phyloP scores from a whole-genome alignment of 2,329 filamentous ascomycete genomes.

The Diplocarpon rosae region DNA sequence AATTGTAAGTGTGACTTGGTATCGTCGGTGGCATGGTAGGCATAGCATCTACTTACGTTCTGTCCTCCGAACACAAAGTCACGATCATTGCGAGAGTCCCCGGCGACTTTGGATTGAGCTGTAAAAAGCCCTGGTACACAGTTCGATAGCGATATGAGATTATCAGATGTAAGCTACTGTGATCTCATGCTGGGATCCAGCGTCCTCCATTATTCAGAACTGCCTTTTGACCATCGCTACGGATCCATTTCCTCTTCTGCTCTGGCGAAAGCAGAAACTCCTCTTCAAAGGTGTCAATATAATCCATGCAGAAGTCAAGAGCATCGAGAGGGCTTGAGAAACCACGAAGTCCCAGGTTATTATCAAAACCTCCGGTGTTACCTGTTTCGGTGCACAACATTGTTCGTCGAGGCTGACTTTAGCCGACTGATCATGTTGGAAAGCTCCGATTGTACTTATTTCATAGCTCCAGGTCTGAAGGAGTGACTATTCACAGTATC shows the following conservation, averaged over 20 bases:
- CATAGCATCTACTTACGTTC: conserved; percentile 17
- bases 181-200: conserved; percentile 16
- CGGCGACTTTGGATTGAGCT: conserved; percentile 18
- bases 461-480: conserved; percentile 18
- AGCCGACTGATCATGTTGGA: conserved; percentile 17
- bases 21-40: conserved; percentile 22
- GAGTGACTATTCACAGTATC: conserved; percentile 21
- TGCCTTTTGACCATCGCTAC: conserved; percentile 8
- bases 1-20: conserved; percentile 11
- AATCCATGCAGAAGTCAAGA: conserved; percentile 12
- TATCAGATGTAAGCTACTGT: conserved; percentile 17
- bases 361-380: conserved; percentile 19
- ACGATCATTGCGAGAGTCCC: conserved; percentile 20
- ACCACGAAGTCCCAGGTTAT: conserved; percentile 11
- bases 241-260: too few species aligned
- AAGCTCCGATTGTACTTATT: conserved; percentile 20
- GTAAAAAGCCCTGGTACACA: conserved; percentile 22
- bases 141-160: conserved; percentile 10
- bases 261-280: too few species aligned
- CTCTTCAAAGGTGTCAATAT: too few species aligned
- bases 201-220: conserved; percentile 8
- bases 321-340: conserved; percentile 9
- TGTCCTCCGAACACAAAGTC: conserved; percentile 15
- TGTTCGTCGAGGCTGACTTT: conserved; percentile 20
- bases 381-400: conserved; percentile 21